Evolutionary conservation across 495 filamentous ascomycete genomes (phyloP), one percentile per base, ranked within the genome.

Genomic region (Viridothelium virens): DNA sequence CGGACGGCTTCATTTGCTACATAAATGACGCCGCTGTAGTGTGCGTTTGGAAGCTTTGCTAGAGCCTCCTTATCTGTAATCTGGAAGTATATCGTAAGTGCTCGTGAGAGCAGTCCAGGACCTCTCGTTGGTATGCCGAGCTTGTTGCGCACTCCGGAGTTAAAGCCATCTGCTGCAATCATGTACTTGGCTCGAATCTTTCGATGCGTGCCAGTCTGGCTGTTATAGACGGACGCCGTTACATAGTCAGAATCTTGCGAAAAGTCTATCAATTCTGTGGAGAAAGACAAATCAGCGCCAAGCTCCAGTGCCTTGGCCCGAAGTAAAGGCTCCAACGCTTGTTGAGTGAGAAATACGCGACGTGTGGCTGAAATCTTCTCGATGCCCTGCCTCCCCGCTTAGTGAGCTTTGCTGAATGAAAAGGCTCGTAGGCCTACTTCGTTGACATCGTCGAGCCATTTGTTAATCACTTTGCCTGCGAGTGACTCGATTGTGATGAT

Each of bases 1-100:
- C 65, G 50, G 6, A 66, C 39, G 6, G 14, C 56, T 62, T 56
- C 14, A 31, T 66, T 66, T 12, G 37, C 37, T 37, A 62, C 38
- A 25, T 66, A 66, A 37, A 66, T 66, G n/a, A 63, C 61, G 9
- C 53, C 65, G 34, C 62, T 67, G 61, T 63, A 67, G 18, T 63
- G 61, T 25, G 56, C 65, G 33, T 67, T 46, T 2, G 62, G 56
- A 44, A 63, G 62, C 14, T 46, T 59, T 31, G 50, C 46, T 3
- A 66, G 53, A 59, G 53, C 53, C 31, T 59, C 53, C 31, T 63
- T 63, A n/a, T 41, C 61, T 41, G 37, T 47, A 31, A 47, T 63
- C 33, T 63, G 37, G 37, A 63, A 61, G 44, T 66, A 66, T 56
- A 66, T 62, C 5, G 65, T 62, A n/a, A 66, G 53, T 37, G 48